Conservation (phyloP, 2,329 filamentous ascomycete genomes). For the Botrytis byssoidea region DNA sequence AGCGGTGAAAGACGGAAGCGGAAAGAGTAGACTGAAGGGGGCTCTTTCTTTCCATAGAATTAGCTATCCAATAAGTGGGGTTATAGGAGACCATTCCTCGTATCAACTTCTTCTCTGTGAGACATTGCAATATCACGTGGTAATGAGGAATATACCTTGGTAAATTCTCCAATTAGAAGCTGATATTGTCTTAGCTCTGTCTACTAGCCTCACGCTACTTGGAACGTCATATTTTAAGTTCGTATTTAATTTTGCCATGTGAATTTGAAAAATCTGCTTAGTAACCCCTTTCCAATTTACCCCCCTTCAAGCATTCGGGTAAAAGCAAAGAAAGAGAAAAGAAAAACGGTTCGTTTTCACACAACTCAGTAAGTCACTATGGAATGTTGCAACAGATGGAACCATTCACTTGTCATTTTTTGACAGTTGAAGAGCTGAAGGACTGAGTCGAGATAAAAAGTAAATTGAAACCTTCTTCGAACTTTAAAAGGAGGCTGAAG, state of each 20-base stretch:
- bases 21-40: neutral
- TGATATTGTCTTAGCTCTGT: neutral
- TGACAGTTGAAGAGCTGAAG: neutral
- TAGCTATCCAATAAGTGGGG: neutral
- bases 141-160: neutral
- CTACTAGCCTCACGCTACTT: neutral
- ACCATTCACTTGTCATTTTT: neutral
- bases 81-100: neutral
- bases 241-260: neutral
- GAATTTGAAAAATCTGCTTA: neutral
- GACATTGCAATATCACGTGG: neutral
- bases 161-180: neutral
- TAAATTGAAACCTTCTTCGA: neutral
- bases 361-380: neutral
- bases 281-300: neutral
- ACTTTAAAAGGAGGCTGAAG: neutral
- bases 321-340: neutral
- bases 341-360: neutral
- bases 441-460: neutral
- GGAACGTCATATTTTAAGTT: neutral
- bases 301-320: neutral
- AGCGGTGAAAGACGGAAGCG: neutral
- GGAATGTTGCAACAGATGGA: neutral
- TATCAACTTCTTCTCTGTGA: neutral
- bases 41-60: neutral